Base-by-base conservation (phyloP, 2,329 filamentous ascomycete species). In the Aspergillus spinulosporus region DNA sequence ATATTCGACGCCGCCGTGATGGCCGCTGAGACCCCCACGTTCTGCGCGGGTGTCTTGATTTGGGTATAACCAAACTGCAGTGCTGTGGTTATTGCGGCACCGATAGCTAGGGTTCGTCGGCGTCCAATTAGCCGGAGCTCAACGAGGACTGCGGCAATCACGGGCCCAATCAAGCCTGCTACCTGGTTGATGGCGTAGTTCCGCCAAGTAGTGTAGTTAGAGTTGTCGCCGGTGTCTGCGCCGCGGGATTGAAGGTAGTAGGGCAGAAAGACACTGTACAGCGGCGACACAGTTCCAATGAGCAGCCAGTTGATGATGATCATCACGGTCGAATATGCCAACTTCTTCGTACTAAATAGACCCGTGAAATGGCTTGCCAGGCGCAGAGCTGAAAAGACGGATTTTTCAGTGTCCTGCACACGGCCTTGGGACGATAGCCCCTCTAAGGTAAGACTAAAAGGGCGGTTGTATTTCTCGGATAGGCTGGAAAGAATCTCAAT, bases 181-280 rank as follows among this genome's bases (percentile, higher is more conserved):
- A 90, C 77, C 39, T 88, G 89, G 11, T 88, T 89, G 70, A 95
- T 92, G 69, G 87, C 87, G 71, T 92, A 93, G 78, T 91, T 90
- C 61, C 89, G 86, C 76, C 94, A 95, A 36, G 74, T 78, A 34
- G 74, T 72, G 48, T 72, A 69, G 36, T 70, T 69, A 5, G 75
- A 70, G 28, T 74, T 76, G 36, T 83, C 81, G 3, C 48, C 48
- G 1, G 54, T 52, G 12, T 50, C 54, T 2, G 52, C 45, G 12
- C 52, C 52, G 37, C 52, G 45, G 57, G 84, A 81, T 26, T 86
- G 83, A 56, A 95, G 85, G 68, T 94, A 94, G 64, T 94, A 89
- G 0, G 91, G 91, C 15, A 96, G 79, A 74, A 95, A 95, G 49
- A 89, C 88, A 73, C 93, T 94, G 82, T 93, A 96, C 4, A 96